phyloP scores from a whole-genome alignment of 2,329 filamentous ascomycete species.

The Podosphaera xanthii region DNA sequence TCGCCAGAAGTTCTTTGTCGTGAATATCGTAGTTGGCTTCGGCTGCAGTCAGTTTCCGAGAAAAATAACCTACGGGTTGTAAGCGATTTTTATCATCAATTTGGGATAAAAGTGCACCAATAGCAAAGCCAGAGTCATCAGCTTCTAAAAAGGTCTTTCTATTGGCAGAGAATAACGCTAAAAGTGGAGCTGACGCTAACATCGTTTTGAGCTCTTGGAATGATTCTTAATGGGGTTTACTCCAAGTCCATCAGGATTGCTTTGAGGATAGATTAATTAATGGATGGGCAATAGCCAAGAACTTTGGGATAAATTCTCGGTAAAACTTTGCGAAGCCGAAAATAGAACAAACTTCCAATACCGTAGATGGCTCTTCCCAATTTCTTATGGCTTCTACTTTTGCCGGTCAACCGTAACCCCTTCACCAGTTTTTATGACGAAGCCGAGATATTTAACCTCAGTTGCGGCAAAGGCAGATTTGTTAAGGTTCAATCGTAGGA shows the following conservation, averaged over 20 bases:
- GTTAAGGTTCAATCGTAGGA: not conserved
- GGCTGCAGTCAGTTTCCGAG: not conserved
- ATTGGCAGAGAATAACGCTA: not conserved
- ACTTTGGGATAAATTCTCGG: no score
- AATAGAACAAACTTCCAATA: no score
- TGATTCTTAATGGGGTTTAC: not conserved
- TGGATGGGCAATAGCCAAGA: no score
- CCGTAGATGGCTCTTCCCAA: not conserved
- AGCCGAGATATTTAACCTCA: not conserved
- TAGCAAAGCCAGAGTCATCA: not conserved
- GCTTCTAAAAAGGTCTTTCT: not conserved
- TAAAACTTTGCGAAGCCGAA: no score
- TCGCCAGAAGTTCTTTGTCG: conserved; percentile 1
- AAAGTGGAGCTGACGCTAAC: not conserved
- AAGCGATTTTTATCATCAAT: not conserved
- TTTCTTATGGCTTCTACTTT: not conserved
- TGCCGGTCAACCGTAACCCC: no score
- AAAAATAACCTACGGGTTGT: not conserved
- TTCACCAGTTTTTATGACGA: no score
- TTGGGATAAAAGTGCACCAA: not conserved
- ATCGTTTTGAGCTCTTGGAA: not conserved
- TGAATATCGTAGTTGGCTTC: not conserved
- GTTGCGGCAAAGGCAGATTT: not conserved
- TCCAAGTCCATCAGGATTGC: not conserved
- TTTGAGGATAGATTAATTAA: not conserved